Evolutionary conservation across 306 rosid species (phyloP), one percentile per base, ranked within the genome.

Genomic region (Senna siamea): DNA sequence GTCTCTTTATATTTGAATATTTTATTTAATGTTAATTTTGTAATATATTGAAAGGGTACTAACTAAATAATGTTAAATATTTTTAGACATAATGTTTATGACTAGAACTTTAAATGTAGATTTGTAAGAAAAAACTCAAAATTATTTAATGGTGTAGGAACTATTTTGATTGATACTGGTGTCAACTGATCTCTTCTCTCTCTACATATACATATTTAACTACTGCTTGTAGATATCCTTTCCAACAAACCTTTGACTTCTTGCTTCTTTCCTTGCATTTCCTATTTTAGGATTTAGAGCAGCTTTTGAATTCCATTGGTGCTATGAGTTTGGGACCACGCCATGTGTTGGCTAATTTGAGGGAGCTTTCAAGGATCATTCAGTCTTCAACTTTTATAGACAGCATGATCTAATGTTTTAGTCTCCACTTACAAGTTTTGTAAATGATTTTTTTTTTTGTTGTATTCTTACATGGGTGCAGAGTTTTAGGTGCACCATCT

Each of bases 251-350:
- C 55, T 65, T 58, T 58, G 37, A 75, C 57, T 74, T 71, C 34
- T 52, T 18, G 65, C 55, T 65, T 20, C 66, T 65, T 72, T 50
- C 56, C 15, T 1, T 20, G 41, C 58, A 18, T 70, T 66, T 59
- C 46, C 73, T 53, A 60, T 71, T 81, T 83, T 81, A 95, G 99
- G 97, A 95, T 81, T 78, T 95, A 80, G 99, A 92, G 82, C 97
- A 92, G 92, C 97, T 92, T 77, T 85, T 95, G 82, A 95, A 88
- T 88, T 90, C 79, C 84, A 79, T 95, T 85, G 96, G 92, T 51
- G 86, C 82, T 52, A 82, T 83, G 82, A 95, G 99, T 84, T 79
- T 95, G 89, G 99, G 99, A 26, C 99, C 97, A 1, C 88, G 99
- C 34, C 89, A 95, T 68, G 79, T 95, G 52, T 80, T 95, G 81